Evolutionary conservation across 805 yeast genomes (phyloP), one percentile per base, ranked within the genome.

Genomic region (Tetrapisispora fleetii): DNA sequence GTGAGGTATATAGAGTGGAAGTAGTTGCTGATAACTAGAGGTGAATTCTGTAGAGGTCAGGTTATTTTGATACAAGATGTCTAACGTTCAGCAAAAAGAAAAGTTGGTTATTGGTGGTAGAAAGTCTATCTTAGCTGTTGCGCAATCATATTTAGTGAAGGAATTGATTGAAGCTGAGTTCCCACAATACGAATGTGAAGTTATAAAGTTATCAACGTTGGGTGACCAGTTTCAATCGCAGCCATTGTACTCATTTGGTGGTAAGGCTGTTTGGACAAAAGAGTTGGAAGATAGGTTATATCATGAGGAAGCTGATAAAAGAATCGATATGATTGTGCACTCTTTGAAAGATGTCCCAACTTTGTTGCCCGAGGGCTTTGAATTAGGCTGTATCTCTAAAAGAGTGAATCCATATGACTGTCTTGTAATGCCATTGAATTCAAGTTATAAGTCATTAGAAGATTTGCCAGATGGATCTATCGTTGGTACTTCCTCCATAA

Each of bases 321-420:
- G 80, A 67, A 72, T 91, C 44, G 97, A 93, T 64, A 70, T 91
- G 67, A 83, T 93, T 61, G 98, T 91, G 37, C 98, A 93, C 65
- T 86, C 96, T 3, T 73, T 93, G 56, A 93, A 93, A 65, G 98
- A 90, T 68, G 76, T 80, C 79, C 99, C 99, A 36, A 93, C 99
- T 0, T 68, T 77, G 47, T 71, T 93, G 54, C 98, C 98, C 0
- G 89, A 84, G 22, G 95, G 86, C 47, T 93, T 90, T 57, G 89
- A 83, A 62, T 67, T 93, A 40, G 98, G 96, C 17, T 86, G 95
- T 58, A 81, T 93, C 49, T 75, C 88, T 43, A 74, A 81, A 62
- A 76, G 99, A 60, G 91, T 84, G 62, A 97, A 91, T 62, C 97
- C 98, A 14, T 77, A 95, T 49, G 99, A 93, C 67, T 96, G 96